These are phyloP conservation scores for Colletotrichum sp. DNA, from an alignment of 2,329 filamentous ascomycete species.

Conservation along the genomic window DNA sequence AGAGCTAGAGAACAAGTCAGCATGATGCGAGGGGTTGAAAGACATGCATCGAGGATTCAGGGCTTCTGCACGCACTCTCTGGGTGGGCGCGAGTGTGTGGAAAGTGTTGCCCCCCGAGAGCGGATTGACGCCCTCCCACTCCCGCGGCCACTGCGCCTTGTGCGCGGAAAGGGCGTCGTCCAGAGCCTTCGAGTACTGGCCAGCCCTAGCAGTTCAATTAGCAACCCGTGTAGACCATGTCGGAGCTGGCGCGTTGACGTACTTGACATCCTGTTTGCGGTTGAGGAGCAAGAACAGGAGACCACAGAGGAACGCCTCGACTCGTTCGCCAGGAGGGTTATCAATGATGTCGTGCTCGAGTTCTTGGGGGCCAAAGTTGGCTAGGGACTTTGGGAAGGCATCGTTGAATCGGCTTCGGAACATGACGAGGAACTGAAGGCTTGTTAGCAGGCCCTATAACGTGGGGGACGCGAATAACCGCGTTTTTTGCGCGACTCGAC, in stretches of 20 bases:
- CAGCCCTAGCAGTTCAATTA: slow-evolving; percentile 62
- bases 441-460: slow-evolving; percentile 35
- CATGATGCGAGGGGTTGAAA: background rate
- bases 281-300: slow-evolving; percentile 88
- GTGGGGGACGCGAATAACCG: slow-evolving; percentile 55
- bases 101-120: slow-evolving; percentile 82
- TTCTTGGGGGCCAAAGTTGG: slow-evolving; percentile 94
- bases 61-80: slow-evolving; percentile 66
- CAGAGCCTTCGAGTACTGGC: slow-evolving; percentile 89
- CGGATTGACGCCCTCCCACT: slow-evolving; percentile 85
- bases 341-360: slow-evolving; percentile 87
- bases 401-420: slow-evolving; percentile 94
- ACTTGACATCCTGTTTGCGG: slow-evolving; percentile 99
- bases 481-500: slow-evolving; percentile 47
- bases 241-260: slow-evolving; percentile 40
- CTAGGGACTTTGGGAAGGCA: slow-evolving; percentile 83
- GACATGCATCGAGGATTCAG: background rate
- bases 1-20: slow-evolving; percentile 62
- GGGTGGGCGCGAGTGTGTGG: slow-evolving; percentile 77
- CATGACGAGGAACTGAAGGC: slow-evolving; percentile 90
- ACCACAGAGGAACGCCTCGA: slow-evolving; percentile 88
- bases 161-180: slow-evolving; percentile 91
- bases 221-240: background rate
- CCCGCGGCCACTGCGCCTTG: slow-evolving; percentile 83
- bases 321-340: slow-evolving; percentile 77